phyloP scores from a whole-genome alignment of 129 eudicot genomes.

The Helichrysum umbraculigerum region DNA sequence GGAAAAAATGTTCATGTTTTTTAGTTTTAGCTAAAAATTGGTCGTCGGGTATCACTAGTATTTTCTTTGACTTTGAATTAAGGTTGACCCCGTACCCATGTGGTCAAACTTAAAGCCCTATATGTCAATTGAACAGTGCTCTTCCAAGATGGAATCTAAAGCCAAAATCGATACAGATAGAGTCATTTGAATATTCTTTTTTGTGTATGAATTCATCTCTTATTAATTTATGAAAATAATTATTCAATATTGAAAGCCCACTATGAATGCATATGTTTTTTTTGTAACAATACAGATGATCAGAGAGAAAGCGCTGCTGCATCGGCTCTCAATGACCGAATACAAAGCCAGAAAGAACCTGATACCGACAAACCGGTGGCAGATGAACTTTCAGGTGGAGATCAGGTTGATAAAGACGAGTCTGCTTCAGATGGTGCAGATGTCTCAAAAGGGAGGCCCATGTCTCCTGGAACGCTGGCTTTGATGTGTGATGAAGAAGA shows the following conservation, averaged over 20 bases:
- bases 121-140: not conserved
- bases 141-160: constrained; percentile 21
- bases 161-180: constrained; percentile 8
- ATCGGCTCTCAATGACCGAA: constrained; percentile 47
- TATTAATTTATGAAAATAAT: not conserved
- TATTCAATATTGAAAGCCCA: not conserved
- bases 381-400: constrained; percentile 26
- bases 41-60: not conserved
- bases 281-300: constrained; percentile 39
- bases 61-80: constrained; percentile 2
- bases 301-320: constrained; percentile 26
- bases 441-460: constrained; percentile 42
- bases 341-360: constrained; percentile 45
- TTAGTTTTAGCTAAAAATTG: not conserved
- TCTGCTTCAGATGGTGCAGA: constrained; percentile 24
- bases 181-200: constrained; percentile 1
- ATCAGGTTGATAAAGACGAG: constrained; percentile 16
- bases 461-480: constrained; percentile 82
- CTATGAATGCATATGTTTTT: constrained; percentile 10
- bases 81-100: constrained; percentile 2
- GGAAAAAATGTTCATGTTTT: not conserved
- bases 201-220: not conserved
- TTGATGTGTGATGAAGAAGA: constrained; percentile 83
- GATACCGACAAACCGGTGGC: constrained; percentile 18
- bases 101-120: constrained; percentile 1